Percentiles rank a stretch among this genome's conserved stretches.
These are phyloP conservation scores for Candida nitratophila DNA, from an alignment of 805 yeast species.

Conservation along the genomic window DNA sequence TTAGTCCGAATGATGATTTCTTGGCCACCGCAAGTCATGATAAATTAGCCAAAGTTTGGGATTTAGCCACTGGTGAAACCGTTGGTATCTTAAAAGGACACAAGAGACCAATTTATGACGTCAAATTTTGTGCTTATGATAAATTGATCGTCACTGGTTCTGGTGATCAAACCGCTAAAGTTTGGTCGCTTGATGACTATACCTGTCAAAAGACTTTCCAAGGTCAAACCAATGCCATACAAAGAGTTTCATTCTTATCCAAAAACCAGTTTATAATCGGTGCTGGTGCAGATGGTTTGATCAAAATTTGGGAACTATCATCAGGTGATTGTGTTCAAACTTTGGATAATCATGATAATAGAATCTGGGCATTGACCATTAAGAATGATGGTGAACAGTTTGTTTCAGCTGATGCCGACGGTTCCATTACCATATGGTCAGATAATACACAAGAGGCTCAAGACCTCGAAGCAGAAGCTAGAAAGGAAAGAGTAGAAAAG, in stretches of 20 bases:
- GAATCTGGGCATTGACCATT: constrained; percentile 85
- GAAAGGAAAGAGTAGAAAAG: constrained; percentile 62
- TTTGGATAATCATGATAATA: constrained; percentile 83
- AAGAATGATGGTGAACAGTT: constrained; percentile 61
- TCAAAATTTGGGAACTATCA: constrained; percentile 80
- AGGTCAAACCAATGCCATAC: constrained; percentile 91
- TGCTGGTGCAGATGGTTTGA: constrained; percentile 91
- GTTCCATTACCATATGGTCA: constrained; percentile 81
- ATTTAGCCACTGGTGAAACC: constrained; percentile 76
- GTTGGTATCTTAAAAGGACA: constrained; percentile 84
- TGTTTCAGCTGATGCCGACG: constrained; percentile 92
- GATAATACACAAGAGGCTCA: constrained; percentile 77
- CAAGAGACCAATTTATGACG: constrained; percentile 92
- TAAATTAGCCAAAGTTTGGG: constrained; percentile 88
- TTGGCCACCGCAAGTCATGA: constrained; percentile 95
- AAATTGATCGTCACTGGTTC: constrained; percentile 74
- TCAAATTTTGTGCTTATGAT: constrained; percentile 74
- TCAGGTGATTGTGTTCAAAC: constrained; percentile 78
- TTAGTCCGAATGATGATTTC: constrained; percentile 82
- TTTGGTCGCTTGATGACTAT: constrained; percentile 82
- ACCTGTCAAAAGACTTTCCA: constrained; percentile 78
- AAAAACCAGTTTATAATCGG: constrained; percentile 61
- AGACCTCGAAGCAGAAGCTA: constrained; percentile 45
- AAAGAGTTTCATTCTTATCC: constrained; percentile 67
- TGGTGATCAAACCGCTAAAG: constrained; percentile 84